phyloP scores from a whole-genome alignment of 148 eudicot species.

The Talinum fruticosum region DNA sequence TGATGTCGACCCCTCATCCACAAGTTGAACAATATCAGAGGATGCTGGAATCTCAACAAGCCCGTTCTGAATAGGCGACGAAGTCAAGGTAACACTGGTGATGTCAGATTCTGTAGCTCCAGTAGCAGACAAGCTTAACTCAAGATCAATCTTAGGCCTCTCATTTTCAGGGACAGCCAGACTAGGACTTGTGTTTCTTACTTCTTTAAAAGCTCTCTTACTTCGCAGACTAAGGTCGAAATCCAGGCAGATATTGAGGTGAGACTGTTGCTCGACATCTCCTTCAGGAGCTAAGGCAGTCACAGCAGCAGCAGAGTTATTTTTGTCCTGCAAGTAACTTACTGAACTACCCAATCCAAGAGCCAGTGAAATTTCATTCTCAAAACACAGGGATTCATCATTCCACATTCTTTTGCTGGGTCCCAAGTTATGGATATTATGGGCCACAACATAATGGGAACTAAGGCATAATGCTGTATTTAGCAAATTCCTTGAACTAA shows the following conservation, averaged over 20 bases:
- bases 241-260: constrained; percentile 33
- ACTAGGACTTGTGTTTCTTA: constrained; percentile 15
- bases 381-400: constrained; percentile 18
- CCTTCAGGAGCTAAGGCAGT: constrained; percentile 27
- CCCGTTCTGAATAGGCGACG: constrained; percentile 29
- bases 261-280: constrained; percentile 32
- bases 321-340: constrained; percentile 22
- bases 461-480: constrained; percentile 26
- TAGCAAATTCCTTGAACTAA: constrained; percentile 8
- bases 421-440: constrained; percentile 19
- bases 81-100: constrained; percentile 40
- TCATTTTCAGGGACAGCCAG: constrained; percentile 7
- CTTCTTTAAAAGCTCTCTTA: constrained; percentile 17
- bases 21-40: constrained; percentile 32
- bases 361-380: constrained; percentile 37
- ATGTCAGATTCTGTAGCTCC: constrained; percentile 52
- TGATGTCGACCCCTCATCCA: constrained; percentile 75
- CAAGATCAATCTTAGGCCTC: constrained; percentile 48
- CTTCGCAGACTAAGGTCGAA: constrained; percentile 26
- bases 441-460: constrained; percentile 21
- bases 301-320: constrained; percentile 17
- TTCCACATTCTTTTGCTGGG: constrained; percentile 37
- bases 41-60: constrained; percentile 11
- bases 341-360: constrained; percentile 37
- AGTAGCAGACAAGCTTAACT: constrained; percentile 57